Percentiles rank a stretch among this genome's conserved stretches.
These are phyloP conservation scores for Wickerhamomyces hampshirensis DNA, from an alignment of 805 yeast genomes.

Conservation along the genomic window DNA sequence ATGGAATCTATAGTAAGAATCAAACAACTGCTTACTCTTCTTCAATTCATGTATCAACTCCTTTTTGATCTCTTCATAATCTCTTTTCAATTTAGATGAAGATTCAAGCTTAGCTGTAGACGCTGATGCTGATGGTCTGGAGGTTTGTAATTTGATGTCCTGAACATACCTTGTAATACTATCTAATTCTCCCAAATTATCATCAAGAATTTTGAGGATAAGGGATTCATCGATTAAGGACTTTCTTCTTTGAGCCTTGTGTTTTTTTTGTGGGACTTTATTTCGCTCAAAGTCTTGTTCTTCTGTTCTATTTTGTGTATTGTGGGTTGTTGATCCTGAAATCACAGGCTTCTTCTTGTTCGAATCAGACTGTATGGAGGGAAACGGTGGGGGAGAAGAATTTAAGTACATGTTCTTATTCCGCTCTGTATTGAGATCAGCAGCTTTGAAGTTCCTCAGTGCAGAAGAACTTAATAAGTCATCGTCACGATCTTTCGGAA, in stretches of 20 bases:
- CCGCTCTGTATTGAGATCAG: slow-evolving; percentile 15
- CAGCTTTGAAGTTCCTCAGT: slow-evolving; percentile 15
- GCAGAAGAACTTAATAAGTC: slow-evolving; percentile 16
- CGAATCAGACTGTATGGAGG: too few relatives aligned
- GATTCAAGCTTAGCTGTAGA: too few relatives aligned
- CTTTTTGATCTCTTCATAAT: slow-evolving; percentile 24
- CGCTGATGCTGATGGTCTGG: slow-evolving; percentile 4
- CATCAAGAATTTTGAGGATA: slow-evolving; percentile 22
- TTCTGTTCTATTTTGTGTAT: too few relatives aligned
- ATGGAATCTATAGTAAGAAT: slow-evolving; percentile 29
- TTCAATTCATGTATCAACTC: slow-evolving; percentile 31
- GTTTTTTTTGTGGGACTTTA: too few relatives aligned
- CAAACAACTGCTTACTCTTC: slow-evolving; percentile 30
- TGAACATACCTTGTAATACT: slow-evolving; percentile 21
- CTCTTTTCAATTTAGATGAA: slow-evolving; percentile 5
- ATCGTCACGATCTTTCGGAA: background rate
- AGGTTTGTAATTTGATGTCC: slow-evolving; percentile 11
- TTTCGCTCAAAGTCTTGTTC: too few relatives aligned
- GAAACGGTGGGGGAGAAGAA: slow-evolving; percentile 9
- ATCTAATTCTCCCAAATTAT: slow-evolving; percentile 23
- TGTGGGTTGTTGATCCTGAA: too few relatives aligned
- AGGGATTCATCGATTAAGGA: slow-evolving; percentile 7
- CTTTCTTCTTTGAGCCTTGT: background rate
- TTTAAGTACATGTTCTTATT: slow-evolving; percentile 7
- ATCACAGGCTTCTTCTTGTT: too few relatives aligned